Evolutionary conservation across 2,329 filamentous ascomycete genomes (phyloP).

Genomic region (Atkinsonella hypoxylon): DNA sequence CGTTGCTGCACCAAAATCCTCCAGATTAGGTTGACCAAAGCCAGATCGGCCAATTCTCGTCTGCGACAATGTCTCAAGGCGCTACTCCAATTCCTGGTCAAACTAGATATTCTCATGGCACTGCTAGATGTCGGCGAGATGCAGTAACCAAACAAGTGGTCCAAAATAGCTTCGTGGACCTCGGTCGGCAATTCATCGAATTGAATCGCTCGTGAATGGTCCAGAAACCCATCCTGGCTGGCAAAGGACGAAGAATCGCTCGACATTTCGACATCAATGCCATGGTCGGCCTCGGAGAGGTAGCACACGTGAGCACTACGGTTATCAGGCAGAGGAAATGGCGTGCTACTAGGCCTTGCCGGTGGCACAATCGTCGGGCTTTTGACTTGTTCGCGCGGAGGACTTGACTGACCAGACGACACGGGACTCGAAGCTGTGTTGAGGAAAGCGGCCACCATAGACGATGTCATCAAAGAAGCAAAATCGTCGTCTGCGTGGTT

Average conservation of each 20-base stretch:
- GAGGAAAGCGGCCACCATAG: constrained; percentile 23
- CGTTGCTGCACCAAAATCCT: constrained; percentile 56
- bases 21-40: constrained; percentile 53
- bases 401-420: constrained; percentile 40
- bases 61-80: constrained; percentile 54
- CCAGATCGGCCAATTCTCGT: constrained; percentile 54
- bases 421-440: constrained; percentile 40
- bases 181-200: constrained; percentile 50
- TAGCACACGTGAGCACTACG: constrained; percentile 21
- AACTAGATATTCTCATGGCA: constrained; percentile 38
- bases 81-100: constrained; percentile 50
- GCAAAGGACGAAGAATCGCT: constrained; percentile 8
- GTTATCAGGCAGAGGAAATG: constrained; percentile 43
- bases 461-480: constrained; percentile 24
- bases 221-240: constrained; percentile 10
- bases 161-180: constrained; percentile 60
- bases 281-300: constrained; percentile 14
- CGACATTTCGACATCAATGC: constrained; percentile 7
- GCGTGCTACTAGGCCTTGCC: constrained; percentile 45
- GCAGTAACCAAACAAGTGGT: constrained; percentile 58
- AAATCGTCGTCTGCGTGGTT: constrained; percentile 20
- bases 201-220: constrained; percentile 17
- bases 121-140: constrained; percentile 48
- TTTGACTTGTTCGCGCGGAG: constrained; percentile 35
- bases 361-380: constrained; percentile 23